Conservation (phyloP, 768 basidiomycete genomes). For the Boletus vinaceobasis region DNA sequence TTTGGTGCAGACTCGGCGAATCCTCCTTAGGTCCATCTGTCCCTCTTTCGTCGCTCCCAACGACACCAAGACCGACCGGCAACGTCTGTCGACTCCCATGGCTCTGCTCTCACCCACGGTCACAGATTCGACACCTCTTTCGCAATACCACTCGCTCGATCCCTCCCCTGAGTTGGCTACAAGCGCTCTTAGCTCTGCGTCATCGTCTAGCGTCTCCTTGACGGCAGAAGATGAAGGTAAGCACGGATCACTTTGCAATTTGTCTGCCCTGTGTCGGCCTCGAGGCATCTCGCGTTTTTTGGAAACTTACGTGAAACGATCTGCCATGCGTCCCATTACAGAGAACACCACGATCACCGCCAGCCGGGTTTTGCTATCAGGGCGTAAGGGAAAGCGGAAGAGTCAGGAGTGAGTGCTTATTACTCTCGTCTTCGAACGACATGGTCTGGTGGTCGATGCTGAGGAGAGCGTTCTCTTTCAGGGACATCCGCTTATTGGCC, state of each 20-base stretch:
- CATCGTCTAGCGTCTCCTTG: constrained; percentile 53
- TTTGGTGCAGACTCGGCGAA: constrained; percentile 51
- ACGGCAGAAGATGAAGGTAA: constrained; percentile 63
- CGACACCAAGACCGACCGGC: constrained; percentile 9
- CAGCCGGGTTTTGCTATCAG: constrained; percentile 41
- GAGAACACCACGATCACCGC: constrained; percentile 74
- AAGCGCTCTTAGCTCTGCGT: constrained; percentile 25
- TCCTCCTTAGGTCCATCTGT: constrained; percentile 34
- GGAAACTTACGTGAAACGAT: constrained; percentile 34
- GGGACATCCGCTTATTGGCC: constrained; percentile 72
- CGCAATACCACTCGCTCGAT: constrained; percentile 32
- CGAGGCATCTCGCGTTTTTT: constrained; percentile 24
- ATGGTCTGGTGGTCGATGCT: constrained; percentile 27
- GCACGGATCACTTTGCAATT: constrained; percentile 24
- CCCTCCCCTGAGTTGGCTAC: constrained; percentile 25
- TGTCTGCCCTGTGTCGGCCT: constrained; percentile 11
- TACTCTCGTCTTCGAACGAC: constrained; percentile 14
- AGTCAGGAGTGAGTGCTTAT: constrained; percentile 61
- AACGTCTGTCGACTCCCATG: constrained; percentile 10
- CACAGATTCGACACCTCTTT: constrained; percentile 31
- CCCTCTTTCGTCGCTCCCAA: constrained; percentile 1
- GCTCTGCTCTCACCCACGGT: constrained; percentile 23
- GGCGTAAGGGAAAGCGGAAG: constrained; percentile 50
- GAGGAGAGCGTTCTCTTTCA: constrained; percentile 34
- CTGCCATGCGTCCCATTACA: constrained; percentile 33